Conservation (phyloP, 495 filamentous ascomycete genomes). For the Penicillium canariense region DNA sequence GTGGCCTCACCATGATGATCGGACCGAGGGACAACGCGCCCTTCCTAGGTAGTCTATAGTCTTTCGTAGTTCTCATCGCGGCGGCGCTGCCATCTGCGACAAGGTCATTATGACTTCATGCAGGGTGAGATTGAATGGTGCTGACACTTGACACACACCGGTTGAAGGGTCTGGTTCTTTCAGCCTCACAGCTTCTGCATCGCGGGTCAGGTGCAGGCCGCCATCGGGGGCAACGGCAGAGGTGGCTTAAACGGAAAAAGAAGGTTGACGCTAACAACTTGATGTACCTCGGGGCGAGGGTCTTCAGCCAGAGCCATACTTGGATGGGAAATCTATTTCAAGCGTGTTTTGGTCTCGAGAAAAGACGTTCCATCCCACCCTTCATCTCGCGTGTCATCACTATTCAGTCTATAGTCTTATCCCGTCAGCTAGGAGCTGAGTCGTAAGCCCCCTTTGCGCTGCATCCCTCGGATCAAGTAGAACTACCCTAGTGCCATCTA, state of each 20-base stretch:
- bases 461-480: too few species aligned
- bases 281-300: slow-evolving; percentile 9
- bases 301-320: not conserved
- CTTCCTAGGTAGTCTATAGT: not conserved
- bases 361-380: not conserved
- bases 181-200: slow-evolving; percentile 12
- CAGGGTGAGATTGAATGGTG: not conserved
- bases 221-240: slow-evolving; percentile 2
- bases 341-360: not conserved
- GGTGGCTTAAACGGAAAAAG: slow-evolving; percentile 16
- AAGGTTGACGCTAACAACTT: slow-evolving; percentile 26
- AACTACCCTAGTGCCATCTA: not conserved
- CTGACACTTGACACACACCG: too few species aligned
- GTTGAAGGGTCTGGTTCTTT: slow-evolving; percentile 1
- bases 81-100: not conserved
- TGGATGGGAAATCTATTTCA: slow-evolving; percentile 4
- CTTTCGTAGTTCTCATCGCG: not conserved
- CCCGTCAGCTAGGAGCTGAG: too few species aligned
- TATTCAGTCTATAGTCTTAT: too few species aligned
- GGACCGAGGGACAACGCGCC: not conserved
- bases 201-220: not conserved
- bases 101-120: slow-evolving; percentile 25
- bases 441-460: not conserved
- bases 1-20: slow-evolving; percentile 20
- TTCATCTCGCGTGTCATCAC: slow-evolving; percentile 1